phyloP scores from a whole-genome alignment of 23 red algal genomes.

The Pyropia haitanensis region DNA sequence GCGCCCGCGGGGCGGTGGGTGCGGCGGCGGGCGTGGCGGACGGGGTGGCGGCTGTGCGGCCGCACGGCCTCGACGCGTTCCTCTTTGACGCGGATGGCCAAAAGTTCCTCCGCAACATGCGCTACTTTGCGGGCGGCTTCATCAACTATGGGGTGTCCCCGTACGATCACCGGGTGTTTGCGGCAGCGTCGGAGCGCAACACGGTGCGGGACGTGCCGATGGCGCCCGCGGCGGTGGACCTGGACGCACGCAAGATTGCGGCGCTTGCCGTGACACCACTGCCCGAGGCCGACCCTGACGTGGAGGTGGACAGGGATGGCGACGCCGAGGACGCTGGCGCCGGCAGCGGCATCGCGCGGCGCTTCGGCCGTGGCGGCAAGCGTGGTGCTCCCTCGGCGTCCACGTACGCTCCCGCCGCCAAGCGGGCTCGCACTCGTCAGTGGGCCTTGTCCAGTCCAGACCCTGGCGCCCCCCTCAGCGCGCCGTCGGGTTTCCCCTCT shows the following conservation, averaged over 20 bases:
- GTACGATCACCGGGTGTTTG: constrained; percentile 89
- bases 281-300: too few species aligned
- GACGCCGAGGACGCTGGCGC: too few species aligned
- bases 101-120: constrained; percentile 58
- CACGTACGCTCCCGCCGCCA: too few species aligned
- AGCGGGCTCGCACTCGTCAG: too few species aligned
- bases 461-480: too few species aligned
- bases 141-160: constrained; percentile 69
- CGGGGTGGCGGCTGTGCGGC: not conserved
- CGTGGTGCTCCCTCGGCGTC: too few species aligned
- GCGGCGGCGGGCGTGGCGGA: too few species aligned
- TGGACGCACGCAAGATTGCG: not conserved
- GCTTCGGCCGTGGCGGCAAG: too few species aligned
- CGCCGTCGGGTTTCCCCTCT: not conserved
- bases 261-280: not conserved
- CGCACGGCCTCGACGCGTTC: constrained; percentile 40
- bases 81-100: constrained; percentile 72
- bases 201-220: constrained; percentile 23
- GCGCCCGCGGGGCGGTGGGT: too few species aligned
- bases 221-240: not conserved
- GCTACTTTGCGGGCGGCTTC: constrained; percentile 79
- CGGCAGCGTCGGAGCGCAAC: constrained; percentile 44
- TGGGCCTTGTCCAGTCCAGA: too few species aligned
- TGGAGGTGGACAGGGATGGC: too few species aligned
- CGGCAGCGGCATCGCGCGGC: too few species aligned